A percentile compares a stretch with the other conserved stretches of the same genome.
Evolutionary conservation across 345 rosid genomes (phyloP).

Genomic region (Hypericum androsaemum): DNA sequence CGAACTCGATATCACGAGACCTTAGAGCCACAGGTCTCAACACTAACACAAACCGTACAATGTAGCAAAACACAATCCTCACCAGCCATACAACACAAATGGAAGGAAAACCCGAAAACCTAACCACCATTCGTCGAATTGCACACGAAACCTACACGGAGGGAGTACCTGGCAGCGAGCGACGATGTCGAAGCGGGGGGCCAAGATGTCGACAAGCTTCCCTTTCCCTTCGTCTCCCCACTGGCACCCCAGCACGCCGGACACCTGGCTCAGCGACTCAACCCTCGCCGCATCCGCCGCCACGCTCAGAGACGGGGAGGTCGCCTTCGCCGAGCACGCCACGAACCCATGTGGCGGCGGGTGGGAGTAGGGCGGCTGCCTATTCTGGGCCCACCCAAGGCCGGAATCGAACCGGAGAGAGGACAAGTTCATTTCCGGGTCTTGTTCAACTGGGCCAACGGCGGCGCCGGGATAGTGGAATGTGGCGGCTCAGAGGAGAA

Average conservation of each 20-base stretch:
- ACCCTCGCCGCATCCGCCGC: slow-evolving; percentile 37
- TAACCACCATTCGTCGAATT: too few relatives aligned
- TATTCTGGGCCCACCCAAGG: too few relatives aligned
- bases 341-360: neutral
- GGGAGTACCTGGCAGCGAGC: slow-evolving; percentile 86
- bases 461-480: too few relatives aligned
- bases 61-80: neutral
- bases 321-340: neutral
- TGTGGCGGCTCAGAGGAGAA: too few relatives aligned
- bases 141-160: neutral
- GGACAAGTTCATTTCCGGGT: too few relatives aligned
- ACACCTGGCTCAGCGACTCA: slow-evolving; percentile 68
- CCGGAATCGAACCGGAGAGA: too few relatives aligned
- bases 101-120: neutral
- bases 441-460: too few relatives aligned
- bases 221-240: slow-evolving; percentile 99
- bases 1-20: too few relatives aligned
- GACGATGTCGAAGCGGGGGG: slow-evolving; percentile 79
- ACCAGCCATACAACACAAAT: neutral
- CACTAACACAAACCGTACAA: neutral
- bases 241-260: slow-evolving; percentile 84
- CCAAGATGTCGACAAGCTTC: slow-evolving; percentile 89
- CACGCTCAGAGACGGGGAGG: slow-evolving; percentile 36
- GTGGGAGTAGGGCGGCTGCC: neutral
- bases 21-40: too few relatives aligned